A percentile compares a stretch with the other conserved stretches of the same genome.
These are phyloP conservation scores for Coprinopsis strossmayeri DNA, from an alignment of 768 basidiomycete species.

Conservation along the genomic window DNA sequence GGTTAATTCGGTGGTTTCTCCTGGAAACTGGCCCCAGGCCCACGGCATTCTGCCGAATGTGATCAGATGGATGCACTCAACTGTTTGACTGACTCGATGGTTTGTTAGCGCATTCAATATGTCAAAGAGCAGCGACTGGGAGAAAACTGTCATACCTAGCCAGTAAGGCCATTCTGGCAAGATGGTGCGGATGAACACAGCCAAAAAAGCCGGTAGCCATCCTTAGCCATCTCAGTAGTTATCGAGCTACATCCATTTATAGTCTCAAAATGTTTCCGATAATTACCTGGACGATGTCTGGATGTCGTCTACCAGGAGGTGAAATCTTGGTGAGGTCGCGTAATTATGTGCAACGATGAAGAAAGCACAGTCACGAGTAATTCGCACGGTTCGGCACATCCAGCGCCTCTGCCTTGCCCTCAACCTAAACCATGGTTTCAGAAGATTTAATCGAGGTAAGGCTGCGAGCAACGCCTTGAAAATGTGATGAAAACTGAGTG, in stretches of 20 bases:
- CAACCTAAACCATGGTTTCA: background rate
- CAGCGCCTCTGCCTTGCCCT: background rate
- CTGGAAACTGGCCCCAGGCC: too few species aligned
- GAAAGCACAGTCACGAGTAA: background rate
- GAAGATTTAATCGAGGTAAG: conserved; percentile 9
- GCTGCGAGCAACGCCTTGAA: background rate
- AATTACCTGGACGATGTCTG: too few species aligned
- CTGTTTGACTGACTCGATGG: too few species aligned
- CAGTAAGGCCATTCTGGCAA: background rate
- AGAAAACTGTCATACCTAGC: background rate
- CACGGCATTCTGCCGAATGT: too few species aligned
- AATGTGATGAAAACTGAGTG: background rate
- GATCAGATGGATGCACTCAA: background rate
- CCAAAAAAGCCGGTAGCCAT: too few species aligned
- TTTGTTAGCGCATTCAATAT: too few species aligned
- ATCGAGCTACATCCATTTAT: too few species aligned
- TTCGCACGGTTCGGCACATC: background rate
- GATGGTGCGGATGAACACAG: background rate
- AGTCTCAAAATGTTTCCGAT: too few species aligned
- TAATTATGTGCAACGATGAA: background rate
- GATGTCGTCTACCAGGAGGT: too few species aligned
- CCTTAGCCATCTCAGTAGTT: too few species aligned
- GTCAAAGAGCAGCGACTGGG: too few species aligned
- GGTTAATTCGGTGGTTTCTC: background rate
- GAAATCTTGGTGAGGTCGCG: background rate